Base-by-base conservation (phyloP, 2,329 filamentous ascomycete genomes). In the Penicillium sp. region DNA sequence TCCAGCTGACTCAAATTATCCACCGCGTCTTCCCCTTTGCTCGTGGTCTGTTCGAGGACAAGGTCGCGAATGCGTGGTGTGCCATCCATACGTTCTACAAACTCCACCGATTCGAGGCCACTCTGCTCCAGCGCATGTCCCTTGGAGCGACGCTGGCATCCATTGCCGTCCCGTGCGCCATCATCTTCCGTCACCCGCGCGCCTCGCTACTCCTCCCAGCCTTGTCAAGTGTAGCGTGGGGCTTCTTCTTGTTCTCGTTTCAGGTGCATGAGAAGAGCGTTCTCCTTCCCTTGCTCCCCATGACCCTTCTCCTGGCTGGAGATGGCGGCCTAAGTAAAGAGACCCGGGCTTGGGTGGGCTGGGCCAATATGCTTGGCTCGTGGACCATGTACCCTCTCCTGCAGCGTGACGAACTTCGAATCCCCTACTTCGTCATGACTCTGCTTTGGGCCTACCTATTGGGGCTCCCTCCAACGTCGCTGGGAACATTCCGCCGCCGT, bases 181-280 rank as follows among this genome's bases (percentile, higher is more conserved):
- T 95, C 43, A 77, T 97, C 28, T 87, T 95, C 65, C 66, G 88
- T 48, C 83, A 83, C 43, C 93, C 93, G 0, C 80, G 81, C 41
- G 90, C 85, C 60, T 80, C 84, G 38, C 76, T 93, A 4, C 72
- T 97, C 13, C 89, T 89, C 1, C 78, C 87, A 31, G 87, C 88
- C 0, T 81, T 97, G 51, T 85, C 90, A 1, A 78, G 86, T 2
- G 89, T 87, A 0, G 87, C 90, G 2, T 98, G 93, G 93, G 91
- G 86, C 0, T 98, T 98, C 75, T 98, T 97, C 68, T 76, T 98
- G 15, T 97, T 94, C 72, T 94, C 88, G 61, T 98, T 95, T 67
- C 93, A 98, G 66, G 94, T 98, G 0, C 93, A 98, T 63, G 93
- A 98, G 72, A 98, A 98, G 77, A 96, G 90, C 57, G 88, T 95